These are phyloP conservation scores for Colletotrichum paranaense DNA, from an alignment of 2,329 filamentous ascomycete genomes.

Conservation along the genomic window DNA sequence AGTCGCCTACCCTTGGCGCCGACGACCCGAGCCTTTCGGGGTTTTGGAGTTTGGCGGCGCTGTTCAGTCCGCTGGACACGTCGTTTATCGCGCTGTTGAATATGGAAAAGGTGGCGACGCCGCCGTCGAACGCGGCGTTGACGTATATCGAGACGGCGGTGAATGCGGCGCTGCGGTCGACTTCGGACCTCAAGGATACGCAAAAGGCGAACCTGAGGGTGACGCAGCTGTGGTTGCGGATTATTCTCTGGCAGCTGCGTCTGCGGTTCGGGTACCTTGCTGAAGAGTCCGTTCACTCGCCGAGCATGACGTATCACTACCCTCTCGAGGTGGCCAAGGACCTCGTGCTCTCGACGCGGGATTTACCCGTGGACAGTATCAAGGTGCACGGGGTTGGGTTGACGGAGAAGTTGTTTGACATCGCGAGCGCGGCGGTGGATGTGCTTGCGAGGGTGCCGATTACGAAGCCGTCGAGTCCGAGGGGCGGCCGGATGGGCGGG, in stretches of 20 bases:
- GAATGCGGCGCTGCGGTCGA: conserved; percentile 49
- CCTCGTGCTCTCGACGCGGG: conserved; percentile 50
- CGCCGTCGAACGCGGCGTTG: conserved; percentile 46
- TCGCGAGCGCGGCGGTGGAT: conserved; percentile 56
- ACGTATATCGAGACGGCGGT: conserved; percentile 50
- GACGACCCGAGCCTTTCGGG: conserved; percentile 47
- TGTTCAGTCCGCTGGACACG: conserved; percentile 55
- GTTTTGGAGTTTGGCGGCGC: conserved; percentile 52
- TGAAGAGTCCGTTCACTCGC: conserved; percentile 41
- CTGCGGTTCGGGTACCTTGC: conserved; percentile 54
- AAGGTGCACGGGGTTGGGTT: conserved; percentile 56
- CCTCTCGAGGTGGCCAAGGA: conserved; percentile 55
- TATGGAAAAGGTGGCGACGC: conserved; percentile 46
- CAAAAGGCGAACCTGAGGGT: conserved; percentile 57
- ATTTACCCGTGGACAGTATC: conserved; percentile 51
- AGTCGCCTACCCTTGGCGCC: conserved; percentile 46
- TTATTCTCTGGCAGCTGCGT: conserved; percentile 58
- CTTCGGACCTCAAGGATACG: conserved; percentile 49
- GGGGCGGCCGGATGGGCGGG: conserved; percentile 37
- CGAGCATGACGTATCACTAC: conserved; percentile 54
- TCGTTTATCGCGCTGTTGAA: conserved; percentile 55
- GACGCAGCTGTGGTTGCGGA: conserved; percentile 57
- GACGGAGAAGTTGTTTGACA: conserved; percentile 60
- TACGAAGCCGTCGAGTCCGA: conserved; percentile 38
- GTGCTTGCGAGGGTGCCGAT: conserved; percentile 55